phyloP scores from a whole-genome alignment of 768 basidiomycete genomes.

The Lyophyllum decastes region DNA sequence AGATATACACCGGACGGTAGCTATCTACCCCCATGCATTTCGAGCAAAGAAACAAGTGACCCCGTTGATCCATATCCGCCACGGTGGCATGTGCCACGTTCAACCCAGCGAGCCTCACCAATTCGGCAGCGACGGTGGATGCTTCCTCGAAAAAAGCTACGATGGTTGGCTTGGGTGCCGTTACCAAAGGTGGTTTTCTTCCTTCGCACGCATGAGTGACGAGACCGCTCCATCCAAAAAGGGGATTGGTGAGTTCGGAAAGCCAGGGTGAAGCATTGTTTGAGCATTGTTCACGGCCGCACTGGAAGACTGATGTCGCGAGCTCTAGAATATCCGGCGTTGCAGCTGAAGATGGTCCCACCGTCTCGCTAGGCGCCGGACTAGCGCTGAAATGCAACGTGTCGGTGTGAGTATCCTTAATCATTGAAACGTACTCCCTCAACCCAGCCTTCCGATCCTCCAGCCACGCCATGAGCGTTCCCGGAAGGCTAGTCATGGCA shows the following conservation, averaged over 20 bases:
- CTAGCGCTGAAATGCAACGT: neutral
- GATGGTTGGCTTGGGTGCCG: neutral
- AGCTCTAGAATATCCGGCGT: slow-evolving; percentile 4
- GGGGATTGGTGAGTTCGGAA: neutral
- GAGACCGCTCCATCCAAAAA: slow-evolving; percentile 14
- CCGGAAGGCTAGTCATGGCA: slow-evolving; percentile 4
- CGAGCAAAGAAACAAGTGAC: slow-evolving; percentile 9
- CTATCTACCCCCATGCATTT: neutral
- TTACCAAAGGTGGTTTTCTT: neutral
- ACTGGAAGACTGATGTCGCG: slow-evolving; percentile 16
- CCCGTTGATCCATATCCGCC: slow-evolving; percentile 8
- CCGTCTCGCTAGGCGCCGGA: no score
- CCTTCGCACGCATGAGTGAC: neutral
- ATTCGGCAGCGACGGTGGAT: neutral
- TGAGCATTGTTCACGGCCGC: neutral
- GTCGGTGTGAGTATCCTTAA: neutral
- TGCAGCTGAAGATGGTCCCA: neutral
- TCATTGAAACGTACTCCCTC: neutral
- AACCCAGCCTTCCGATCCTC: neutral
- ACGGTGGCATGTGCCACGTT: slow-evolving; percentile 2
- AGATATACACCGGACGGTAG: neutral
- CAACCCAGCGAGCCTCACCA: slow-evolving; percentile 9
- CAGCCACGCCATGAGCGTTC: slow-evolving; percentile 2
- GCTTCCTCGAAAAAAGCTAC: neutral
- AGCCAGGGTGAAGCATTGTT: neutral